Percentiles rank a stretch among this genome's conserved stretches.
Conservation (phyloP, 2,329 filamentous ascomycete species). For the Leptographium procerum region DNA sequence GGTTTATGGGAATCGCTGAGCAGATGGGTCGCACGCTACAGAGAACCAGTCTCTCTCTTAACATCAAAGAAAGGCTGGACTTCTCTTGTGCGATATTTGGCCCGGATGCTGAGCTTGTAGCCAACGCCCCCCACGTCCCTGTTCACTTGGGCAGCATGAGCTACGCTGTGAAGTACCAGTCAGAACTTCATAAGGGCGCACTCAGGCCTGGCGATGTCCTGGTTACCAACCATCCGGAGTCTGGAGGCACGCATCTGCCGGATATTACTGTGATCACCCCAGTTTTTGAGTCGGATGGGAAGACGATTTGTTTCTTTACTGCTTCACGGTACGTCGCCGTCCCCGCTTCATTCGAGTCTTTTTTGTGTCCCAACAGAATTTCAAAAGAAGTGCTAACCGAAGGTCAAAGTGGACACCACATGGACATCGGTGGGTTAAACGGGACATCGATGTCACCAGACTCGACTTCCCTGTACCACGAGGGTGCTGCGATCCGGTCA, state of each 20-base stretch:
- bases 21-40: conserved; percentile 73
- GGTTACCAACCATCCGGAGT: conserved; percentile 73
- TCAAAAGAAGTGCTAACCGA: too few relatives aligned
- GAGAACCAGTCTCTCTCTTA: conserved; percentile 70
- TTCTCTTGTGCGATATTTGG: conserved; percentile 77
- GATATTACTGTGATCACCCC: conserved; percentile 75
- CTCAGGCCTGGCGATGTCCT: conserved; percentile 70
- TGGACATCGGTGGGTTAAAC: conserved; percentile 71
- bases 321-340: conserved; percentile 42
- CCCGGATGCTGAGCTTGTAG: conserved; percentile 60
- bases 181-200: conserved; percentile 67
- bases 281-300: conserved; percentile 52
- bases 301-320: conserved; percentile 69
- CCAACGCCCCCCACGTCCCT: conserved; percentile 71
- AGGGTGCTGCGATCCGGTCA: conserved; percentile 52
- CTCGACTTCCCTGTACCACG: conserved; percentile 51
- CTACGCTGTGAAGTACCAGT: conserved; percentile 66
- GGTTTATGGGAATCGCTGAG: conserved; percentile 79
- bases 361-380: too few relatives aligned
- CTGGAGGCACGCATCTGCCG: conserved; percentile 73
- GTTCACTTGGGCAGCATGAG: conserved; percentile 74
- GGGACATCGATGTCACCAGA: conserved; percentile 74
- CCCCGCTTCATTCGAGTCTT: too few relatives aligned
- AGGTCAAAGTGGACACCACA: conserved; percentile 54
- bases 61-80: conserved; percentile 73